Evolutionary conservation across 495 filamentous ascomycete species (phyloP), one percentile per base, ranked within the genome.

Genomic region (Achaetomiella virescens): DNA sequence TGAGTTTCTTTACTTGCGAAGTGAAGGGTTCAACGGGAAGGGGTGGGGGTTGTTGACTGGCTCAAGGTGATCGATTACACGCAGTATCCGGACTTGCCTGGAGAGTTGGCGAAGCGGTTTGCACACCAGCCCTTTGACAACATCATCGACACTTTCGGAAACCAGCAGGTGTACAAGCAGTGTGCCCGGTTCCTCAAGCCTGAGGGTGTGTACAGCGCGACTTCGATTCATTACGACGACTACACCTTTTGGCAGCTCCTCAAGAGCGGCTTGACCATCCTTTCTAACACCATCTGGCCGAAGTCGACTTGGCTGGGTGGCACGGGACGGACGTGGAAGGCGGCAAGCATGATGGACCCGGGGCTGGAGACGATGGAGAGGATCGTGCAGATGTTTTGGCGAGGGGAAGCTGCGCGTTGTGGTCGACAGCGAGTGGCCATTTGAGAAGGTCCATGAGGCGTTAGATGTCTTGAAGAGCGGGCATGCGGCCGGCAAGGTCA

Each of bases 81-180:
- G 8, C 44, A 48, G 36, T 45, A 64, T 31, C 9, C 22, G 6
- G 42, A 52, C 7, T 47, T 74, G 1, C 48, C 61, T 0, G 47
- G 42, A 5, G 54, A 72, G 31, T 50, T 74, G 29, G 50, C 63
- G 3, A 11, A 10, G 6, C 38, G 38, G 7, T 70, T 52, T 52
- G 55, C 50, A 0, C 53, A 38, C n/a, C 44, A 59, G 15, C 55
- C 56, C 6, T 72, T 76, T 48, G 66, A 69, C 47, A 59, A 52
- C 43, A 49, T 75, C 15, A 59, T 75, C 47, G 73, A 74, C 55
- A 33, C 57, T 15, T 60, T 45, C 43, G 72, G 73, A 18, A 60
- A 58, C 40, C 70, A 74, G 50, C 54, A 56, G 17, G 24, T 75
- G 18, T 75, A 66, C 47, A 55, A 44, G 6, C 7, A 60, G 41